Conservation (phyloP, 768 basidiomycete genomes). For the Megacollybia marginata region DNA sequence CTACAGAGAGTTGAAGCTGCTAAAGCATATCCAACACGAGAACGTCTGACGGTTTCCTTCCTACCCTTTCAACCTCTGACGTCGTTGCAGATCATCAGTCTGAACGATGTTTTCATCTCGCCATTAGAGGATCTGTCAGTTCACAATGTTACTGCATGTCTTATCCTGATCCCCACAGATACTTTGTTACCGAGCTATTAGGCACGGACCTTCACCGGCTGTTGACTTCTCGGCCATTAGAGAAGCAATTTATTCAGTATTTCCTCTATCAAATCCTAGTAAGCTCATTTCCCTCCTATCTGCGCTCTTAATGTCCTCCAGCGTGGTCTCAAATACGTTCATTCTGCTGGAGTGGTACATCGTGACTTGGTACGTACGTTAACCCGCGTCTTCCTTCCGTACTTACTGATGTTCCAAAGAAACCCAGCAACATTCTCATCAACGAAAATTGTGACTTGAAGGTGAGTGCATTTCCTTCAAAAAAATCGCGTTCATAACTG, state of each 20-base stretch:
- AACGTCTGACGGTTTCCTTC: constrained; percentile 52
- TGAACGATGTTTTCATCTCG: constrained; percentile 98
- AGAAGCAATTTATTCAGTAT: constrained; percentile 99
- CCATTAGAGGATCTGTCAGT: constrained; percentile 96
- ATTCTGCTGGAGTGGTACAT: constrained; percentile 98
- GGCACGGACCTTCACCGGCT: constrained; percentile 98
- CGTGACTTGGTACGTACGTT: constrained; percentile 71
- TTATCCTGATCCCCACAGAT: constrained; percentile 39
- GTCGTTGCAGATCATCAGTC: constrained; percentile 80
- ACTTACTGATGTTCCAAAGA: constrained; percentile 34
- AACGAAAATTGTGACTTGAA: constrained; percentile 99
- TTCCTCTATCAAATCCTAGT: constrained; percentile 99
- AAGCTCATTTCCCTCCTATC: not conserved
- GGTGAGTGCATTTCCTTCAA: constrained; percentile 36
- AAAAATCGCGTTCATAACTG: constrained; percentile 2
- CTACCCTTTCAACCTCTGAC: not conserved
- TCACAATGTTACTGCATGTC: not conserved
- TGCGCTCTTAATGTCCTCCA: constrained; percentile 18
- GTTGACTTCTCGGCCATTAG: constrained; percentile 90
- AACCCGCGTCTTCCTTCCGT: not conserved
- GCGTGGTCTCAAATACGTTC: constrained; percentile 99
- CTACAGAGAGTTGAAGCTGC: constrained; percentile 93
- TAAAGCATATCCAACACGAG: constrained; percentile 98
- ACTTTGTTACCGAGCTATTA: constrained; percentile 97
- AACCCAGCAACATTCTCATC: constrained; percentile 98